Conservation (phyloP, 805 yeast genomes). For the Ogataea kodamae region DNA sequence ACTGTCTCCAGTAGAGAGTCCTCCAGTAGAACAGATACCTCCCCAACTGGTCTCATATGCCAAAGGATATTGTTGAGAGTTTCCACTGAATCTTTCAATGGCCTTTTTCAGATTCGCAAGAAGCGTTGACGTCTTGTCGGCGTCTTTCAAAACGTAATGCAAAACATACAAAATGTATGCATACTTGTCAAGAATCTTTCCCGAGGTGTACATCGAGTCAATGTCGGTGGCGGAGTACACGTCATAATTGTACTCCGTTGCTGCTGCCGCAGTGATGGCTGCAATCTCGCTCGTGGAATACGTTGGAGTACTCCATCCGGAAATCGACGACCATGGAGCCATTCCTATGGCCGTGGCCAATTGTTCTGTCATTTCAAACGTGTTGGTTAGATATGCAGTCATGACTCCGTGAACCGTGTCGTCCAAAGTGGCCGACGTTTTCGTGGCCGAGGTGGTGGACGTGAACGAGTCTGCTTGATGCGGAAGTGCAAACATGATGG, state of each 20-base stretch:
- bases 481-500: constrained; percentile 49
- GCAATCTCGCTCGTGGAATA: constrained; percentile 20
- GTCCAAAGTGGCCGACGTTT: constrained; percentile 38
- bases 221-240: constrained; percentile 42
- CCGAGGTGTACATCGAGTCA: constrained; percentile 66
- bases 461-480: constrained; percentile 45
- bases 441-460: constrained; percentile 25
- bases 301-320: constrained; percentile 27
- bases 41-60: constrained; percentile 73
- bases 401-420: constrained; percentile 50
- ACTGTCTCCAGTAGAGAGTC: constrained; percentile 39
- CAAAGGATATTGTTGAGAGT: constrained; percentile 66
- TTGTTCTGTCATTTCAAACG: constrained; percentile 39
- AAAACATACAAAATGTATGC: constrained; percentile 77
- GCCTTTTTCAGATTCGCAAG: constrained; percentile 61
- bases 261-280: constrained; percentile 34
- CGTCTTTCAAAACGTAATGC: constrained; percentile 58
- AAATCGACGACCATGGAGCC: constrained; percentile 57
- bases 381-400: constrained; percentile 42
- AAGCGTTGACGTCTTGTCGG: constrained; percentile 45
- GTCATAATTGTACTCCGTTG: constrained; percentile 39
- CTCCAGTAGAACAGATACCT: constrained; percentile 69
- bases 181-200: constrained; percentile 83
- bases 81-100: constrained; percentile 59
- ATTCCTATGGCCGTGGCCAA: constrained; percentile 40